These are phyloP conservation scores for Yarrowia bubula DNA, from an alignment of 805 yeast genomes.

Conservation along the genomic window DNA sequence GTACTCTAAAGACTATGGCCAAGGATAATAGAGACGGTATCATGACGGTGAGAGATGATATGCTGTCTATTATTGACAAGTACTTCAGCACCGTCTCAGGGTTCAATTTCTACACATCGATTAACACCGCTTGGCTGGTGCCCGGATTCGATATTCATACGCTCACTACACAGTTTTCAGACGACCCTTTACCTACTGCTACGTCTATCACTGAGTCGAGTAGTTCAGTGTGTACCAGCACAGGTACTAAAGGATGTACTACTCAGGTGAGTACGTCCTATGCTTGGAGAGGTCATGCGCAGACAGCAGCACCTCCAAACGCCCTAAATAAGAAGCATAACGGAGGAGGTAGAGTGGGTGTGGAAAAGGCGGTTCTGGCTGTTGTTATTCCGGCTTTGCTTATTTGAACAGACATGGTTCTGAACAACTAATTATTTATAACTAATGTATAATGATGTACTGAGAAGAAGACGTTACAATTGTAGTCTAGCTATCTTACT, in stretches of 20 bases:
- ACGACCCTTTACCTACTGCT: background rate
- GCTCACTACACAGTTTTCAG: slow-evolving; percentile 1
- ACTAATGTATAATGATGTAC: no score
- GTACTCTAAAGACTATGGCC: background rate
- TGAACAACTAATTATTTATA: no score
- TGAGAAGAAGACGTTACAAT: no score
- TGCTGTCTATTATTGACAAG: slow-evolving; percentile 9
- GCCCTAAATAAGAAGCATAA: background rate
- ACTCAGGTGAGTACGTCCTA: background rate
- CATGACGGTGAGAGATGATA: slow-evolving; percentile 3
- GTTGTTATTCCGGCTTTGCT: slow-evolving; percentile 2
- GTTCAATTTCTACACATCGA: background rate
- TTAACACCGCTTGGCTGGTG: background rate
- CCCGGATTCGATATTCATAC: slow-evolving; percentile 14
- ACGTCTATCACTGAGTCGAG: background rate
- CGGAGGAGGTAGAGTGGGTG: background rate
- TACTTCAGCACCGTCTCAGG: slow-evolving; percentile 7
- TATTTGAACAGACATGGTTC: background rate
- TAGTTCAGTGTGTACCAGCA: background rate
- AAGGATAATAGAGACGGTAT: background rate
- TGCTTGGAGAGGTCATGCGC: background rate
- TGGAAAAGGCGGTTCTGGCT: background rate
- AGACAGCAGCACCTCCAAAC: background rate
- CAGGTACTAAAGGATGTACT: background rate
- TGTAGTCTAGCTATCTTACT: no score